These are phyloP conservation scores for Solanum pinnatisectum DNA, from an alignment of 257 asterid species.

Conservation along the genomic window DNA sequence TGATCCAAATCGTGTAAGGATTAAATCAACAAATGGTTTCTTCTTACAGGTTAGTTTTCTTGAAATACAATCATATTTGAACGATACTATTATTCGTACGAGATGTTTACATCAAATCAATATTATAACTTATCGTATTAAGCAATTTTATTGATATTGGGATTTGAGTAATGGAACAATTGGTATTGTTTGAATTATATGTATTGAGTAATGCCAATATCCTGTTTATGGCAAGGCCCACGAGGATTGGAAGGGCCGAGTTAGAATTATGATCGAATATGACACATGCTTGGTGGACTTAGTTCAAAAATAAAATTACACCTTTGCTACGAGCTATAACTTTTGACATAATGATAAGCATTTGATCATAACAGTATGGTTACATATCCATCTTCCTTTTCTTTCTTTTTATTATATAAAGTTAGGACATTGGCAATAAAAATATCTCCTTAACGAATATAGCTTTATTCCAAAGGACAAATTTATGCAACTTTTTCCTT, in stretches of 20 bases:
- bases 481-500: background rate
- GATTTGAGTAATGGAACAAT: background rate
- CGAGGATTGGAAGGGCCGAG: no score
- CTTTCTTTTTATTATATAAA: no score
- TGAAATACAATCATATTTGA: background rate
- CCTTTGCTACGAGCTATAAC: no score
- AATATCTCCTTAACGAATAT: background rate
- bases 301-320: no score
- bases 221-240: accelerated
- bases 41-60: slow-evolving; percentile 47
- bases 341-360: no score
- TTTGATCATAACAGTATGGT: background rate
- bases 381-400: background rate
- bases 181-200: background rate
- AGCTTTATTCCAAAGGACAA: background rate
- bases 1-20: slow-evolving; percentile 38
- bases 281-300: no score
- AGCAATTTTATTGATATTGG: background rate
- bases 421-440: no score
- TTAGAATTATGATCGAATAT: no score
- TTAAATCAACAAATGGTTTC: slow-evolving; percentile 47
- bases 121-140: background rate
- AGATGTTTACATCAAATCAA: background rate
- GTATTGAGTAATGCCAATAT: no score
- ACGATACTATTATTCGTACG: background rate